A percentile compares a stretch with the other conserved stretches of the same genome.
Evolutionary conservation across 1,284 basidiomycete genomes (phyloP).

Genomic region (Chiua sp.): DNA sequence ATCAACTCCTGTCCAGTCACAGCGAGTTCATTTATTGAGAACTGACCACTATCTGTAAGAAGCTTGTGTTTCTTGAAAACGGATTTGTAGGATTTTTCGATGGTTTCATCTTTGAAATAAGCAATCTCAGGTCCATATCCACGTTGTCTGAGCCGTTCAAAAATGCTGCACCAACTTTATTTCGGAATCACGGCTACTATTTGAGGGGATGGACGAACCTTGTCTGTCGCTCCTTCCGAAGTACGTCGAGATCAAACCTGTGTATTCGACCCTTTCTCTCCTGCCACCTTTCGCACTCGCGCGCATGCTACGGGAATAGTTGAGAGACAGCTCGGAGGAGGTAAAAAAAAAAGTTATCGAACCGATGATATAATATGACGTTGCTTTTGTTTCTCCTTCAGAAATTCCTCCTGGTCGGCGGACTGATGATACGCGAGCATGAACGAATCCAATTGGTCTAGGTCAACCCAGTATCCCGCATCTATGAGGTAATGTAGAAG

Average conservation of each 20-base stretch:
- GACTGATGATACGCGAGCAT: not conserved
- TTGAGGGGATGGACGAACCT: conserved; percentile 6
- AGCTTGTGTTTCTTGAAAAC: conserved; percentile 17
- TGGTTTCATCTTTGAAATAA: conserved; percentile 1
- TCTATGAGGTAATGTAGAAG: not conserved
- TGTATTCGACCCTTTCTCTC: conserved; percentile 6
- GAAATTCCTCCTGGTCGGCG: not conserved
- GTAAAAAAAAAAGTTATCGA: not conserved
- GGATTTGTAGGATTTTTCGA: conserved; percentile 6
- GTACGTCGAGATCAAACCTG: conserved; percentile 7
- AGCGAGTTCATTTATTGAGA: not conserved
- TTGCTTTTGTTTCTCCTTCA: not conserved
- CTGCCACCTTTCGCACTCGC: conserved; percentile 18
- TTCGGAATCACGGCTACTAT: not conserved
- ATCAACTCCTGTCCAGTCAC: conserved; percentile 6
- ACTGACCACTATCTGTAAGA: conserved; percentile 23
- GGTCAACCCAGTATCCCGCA: not conserved
- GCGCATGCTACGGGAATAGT: conserved; percentile 4
- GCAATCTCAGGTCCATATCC: conserved; percentile 22
- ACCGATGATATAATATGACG: not conserved
- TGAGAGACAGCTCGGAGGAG: too few relatives aligned
- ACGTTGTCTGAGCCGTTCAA: conserved; percentile 14
- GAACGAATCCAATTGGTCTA: not conserved
- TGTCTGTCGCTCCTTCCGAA: conserved; percentile 10
- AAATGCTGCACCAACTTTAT: conserved; percentile 14